These are phyloP conservation scores for Malassezia japonica DNA, from an alignment of 1,284 basidiomycete species.

Conservation along the genomic window DNA sequence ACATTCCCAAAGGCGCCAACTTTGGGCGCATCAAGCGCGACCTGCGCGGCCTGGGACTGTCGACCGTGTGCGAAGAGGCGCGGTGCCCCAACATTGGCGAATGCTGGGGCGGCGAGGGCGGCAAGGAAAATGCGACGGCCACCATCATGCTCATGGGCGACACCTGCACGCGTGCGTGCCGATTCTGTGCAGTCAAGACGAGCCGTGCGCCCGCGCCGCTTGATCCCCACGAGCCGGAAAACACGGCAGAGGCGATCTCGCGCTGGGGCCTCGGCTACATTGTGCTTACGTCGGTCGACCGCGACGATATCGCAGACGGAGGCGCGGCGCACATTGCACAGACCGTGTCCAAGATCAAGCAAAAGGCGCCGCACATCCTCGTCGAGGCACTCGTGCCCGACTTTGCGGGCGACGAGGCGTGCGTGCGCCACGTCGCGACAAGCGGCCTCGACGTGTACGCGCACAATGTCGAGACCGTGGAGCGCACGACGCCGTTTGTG, in stretches of 20 bases:
- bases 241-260: conserved; percentile 94
- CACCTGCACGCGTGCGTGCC: conserved; percentile 92
- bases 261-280: conserved; percentile 98
- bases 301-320: conserved; percentile 87
- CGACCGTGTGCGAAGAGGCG: conserved; percentile 98
- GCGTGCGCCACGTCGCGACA: conserved; percentile 71
- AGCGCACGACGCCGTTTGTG: conserved; percentile 84
- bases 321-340: conserved; percentile 87
- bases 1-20: conserved; percentile 67
- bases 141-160: conserved; percentile 99
- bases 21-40: conserved; percentile 92
- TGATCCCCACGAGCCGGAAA: conserved; percentile 92
- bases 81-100: conserved; percentile 98
- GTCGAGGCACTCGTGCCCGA: conserved; percentile 96
- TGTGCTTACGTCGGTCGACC: conserved; percentile 89
- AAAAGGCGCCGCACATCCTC: conserved; percentile 85
- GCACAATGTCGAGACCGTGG: conserved; percentile 93
- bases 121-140: conserved; percentile 68
- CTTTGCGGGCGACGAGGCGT: conserved; percentile 68
- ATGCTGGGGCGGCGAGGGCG: conserved; percentile 82
- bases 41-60: conserved; percentile 75
- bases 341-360: conserved; percentile 86
- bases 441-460: conserved; percentile 96
- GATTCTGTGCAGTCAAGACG: conserved; percentile 97
- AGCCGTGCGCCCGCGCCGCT: conserved; percentile 75